Conservation (phyloP, 495 filamentous ascomycete species). For the Cercophora sp. region DNA sequence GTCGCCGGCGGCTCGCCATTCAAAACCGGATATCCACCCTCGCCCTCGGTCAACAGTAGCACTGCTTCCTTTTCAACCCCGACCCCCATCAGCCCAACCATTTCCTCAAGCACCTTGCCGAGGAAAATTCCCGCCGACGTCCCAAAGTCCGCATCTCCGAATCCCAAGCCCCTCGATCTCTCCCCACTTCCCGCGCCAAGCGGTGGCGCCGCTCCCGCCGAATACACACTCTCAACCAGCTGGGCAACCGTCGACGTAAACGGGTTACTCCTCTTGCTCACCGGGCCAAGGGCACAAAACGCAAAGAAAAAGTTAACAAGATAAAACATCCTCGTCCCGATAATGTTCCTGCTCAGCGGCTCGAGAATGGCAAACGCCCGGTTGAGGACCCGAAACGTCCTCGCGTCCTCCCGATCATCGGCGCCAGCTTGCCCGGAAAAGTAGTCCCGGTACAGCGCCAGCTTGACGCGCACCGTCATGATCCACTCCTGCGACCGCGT, state of each 20-base stretch:
- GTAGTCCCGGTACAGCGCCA: conserved; percentile 11
- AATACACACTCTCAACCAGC: conserved; percentile 3
- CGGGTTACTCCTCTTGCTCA: conserved; percentile 1
- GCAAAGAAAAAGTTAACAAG: conserved; percentile 17
- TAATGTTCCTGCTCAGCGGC: conserved; percentile 12
- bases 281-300: neutral
- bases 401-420: neutral
- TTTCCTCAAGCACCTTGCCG: conserved; percentile 9
- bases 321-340: conserved; percentile 17
- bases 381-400: conserved; percentile 14
- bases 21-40: conserved; percentile 10
- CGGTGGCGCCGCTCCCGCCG: neutral
- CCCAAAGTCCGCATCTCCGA: conserved; percentile 1
- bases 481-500: conserved; percentile 19
- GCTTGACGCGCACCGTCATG: conserved; percentile 20
- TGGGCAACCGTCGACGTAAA: conserved; percentile 9
- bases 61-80: neutral
- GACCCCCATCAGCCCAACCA: conserved; percentile 9
- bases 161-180: neutral
- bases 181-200: neutral
- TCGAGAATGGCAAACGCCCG: conserved; percentile 18
- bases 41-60: conserved; percentile 5
- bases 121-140: conserved; percentile 14
- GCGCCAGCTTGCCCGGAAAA: neutral
- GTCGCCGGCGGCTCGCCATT: neutral